Conservation (phyloP, 495 filamentous ascomycete species). For the Penicillium bialowiezense region DNA sequence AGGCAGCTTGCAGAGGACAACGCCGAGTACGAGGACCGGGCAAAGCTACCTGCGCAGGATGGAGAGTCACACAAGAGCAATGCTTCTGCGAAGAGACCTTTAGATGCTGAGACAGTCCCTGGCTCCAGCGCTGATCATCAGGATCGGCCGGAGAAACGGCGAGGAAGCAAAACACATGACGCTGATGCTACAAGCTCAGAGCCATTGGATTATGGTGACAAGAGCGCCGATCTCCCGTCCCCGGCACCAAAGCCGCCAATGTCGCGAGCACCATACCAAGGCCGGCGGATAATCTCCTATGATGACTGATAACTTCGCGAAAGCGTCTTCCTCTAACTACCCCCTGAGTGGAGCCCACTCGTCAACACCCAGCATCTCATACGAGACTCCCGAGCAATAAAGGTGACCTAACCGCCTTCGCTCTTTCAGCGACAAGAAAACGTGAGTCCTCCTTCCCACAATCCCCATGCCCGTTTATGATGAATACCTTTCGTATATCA, state of each 20-base stretch:
- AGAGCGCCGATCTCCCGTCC: background rate
- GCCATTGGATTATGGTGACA: conserved; percentile 18
- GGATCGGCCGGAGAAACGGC: background rate
- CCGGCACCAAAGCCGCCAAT: background rate
- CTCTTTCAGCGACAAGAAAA: background rate
- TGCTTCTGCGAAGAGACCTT: background rate
- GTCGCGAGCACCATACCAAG: conserved; percentile 3
- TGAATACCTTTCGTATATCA: conserved; percentile 40
- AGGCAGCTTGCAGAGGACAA: conserved; percentile 39
- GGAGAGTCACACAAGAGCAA: conserved; percentile 16
- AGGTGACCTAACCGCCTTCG: background rate
- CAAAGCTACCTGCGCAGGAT: background rate
- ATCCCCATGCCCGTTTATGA: conserved; percentile 24
- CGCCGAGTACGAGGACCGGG: conserved; percentile 20
- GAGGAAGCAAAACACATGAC: background rate
- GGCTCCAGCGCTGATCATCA: background rate
- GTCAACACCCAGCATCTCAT: no score
- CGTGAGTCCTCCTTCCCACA: conserved; percentile 7
- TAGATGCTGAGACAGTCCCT: background rate
- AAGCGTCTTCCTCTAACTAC: no score
- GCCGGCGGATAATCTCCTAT: conserved; percentile 39
- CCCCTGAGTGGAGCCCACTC: no score
- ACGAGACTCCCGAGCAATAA: background rate
- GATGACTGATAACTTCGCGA: conserved; percentile 30
- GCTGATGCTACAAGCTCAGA: background rate